These are phyloP conservation scores for Aureoboletus auriporus DNA, from an alignment of 768 basidiomycete species.

Conservation along the genomic window DNA sequence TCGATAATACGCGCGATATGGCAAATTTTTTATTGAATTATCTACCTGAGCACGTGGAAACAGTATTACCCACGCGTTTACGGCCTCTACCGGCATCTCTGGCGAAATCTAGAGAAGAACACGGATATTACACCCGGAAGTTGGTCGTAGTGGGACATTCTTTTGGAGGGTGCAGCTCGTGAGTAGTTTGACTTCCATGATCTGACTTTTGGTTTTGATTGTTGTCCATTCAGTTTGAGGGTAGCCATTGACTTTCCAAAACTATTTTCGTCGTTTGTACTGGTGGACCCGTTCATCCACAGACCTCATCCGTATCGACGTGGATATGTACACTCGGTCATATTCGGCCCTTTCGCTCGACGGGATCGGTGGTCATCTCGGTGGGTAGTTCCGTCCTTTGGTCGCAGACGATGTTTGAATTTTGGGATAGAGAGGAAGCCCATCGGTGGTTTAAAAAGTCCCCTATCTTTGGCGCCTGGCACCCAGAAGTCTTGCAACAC, in stretches of 20 bases:
- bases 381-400: conserved; percentile 29
- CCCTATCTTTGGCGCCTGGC: conserved; percentile 72
- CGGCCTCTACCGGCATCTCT: conserved; percentile 42
- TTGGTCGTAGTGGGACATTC: conserved; percentile 79
- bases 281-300: conserved; percentile 75
- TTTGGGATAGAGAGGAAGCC: conserved; percentile 53
- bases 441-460: conserved; percentile 41
- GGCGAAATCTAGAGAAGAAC: conserved; percentile 36
- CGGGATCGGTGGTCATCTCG: conserved; percentile 61
- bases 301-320: conserved; percentile 9
- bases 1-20: conserved; percentile 73
- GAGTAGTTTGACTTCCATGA: conserved; percentile 25
- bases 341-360: conserved; percentile 50
- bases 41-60: conserved; percentile 43
- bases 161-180: conserved; percentile 77
- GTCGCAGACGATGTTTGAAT: neutral
- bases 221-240: conserved; percentile 41
- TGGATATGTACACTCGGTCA: conserved; percentile 1
- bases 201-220: neutral
- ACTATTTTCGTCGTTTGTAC: conserved; percentile 66
- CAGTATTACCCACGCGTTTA: conserved; percentile 50
- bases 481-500: conserved; percentile 52
- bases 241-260: conserved; percentile 60
- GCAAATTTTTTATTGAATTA: conserved; percentile 69
- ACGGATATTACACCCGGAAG: conserved; percentile 51